phyloP scores from a whole-genome alignment of 345 rosid genomes.

The Citrus trifoliata region DNA sequence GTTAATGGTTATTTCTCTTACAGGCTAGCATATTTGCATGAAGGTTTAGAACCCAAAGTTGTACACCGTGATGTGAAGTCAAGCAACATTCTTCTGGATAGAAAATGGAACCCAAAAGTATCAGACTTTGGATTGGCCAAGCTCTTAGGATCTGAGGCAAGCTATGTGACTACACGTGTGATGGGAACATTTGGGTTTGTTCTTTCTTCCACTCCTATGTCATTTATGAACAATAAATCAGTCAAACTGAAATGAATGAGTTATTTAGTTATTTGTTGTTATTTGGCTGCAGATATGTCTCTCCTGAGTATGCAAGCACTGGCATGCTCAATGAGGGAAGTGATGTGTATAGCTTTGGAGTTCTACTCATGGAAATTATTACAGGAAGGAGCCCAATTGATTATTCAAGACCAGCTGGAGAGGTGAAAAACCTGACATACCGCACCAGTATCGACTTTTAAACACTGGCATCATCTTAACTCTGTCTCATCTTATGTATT shows the following conservation, averaged over 20 bases:
- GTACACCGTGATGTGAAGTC: constrained; percentile 96
- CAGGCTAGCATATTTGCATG: constrained; percentile 93
- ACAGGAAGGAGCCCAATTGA: constrained; percentile 93
- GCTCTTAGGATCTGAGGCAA: constrained; percentile 78
- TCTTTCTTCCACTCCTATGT: constrained; percentile 7
- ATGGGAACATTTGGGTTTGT: constrained; percentile 96
- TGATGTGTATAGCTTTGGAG: constrained; percentile 92
- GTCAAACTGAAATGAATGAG: not conserved
- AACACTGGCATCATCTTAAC: not conserved
- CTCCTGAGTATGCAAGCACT: constrained; percentile 93
- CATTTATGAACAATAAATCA: not conserved
- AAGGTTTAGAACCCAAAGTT: constrained; percentile 95
- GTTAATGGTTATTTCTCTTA: constrained; percentile 15
- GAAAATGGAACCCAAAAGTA: constrained; percentile 78
- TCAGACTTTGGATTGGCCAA: constrained; percentile 96
- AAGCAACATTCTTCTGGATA: constrained; percentile 83
- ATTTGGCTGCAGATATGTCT: constrained; percentile 61
- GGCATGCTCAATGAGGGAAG: constrained; percentile 97
- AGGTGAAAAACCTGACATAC: constrained; percentile 42
- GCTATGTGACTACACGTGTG: constrained; percentile 91
- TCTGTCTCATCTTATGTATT: constrained; percentile 13
- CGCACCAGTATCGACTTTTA: not conserved
- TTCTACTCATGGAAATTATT: constrained; percentile 88
- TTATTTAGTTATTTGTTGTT: not conserved
- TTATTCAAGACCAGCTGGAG: constrained; percentile 86